Conservation (phyloP, 176 grass and related monocot species). For the Pontederia crassipes region DNA sequence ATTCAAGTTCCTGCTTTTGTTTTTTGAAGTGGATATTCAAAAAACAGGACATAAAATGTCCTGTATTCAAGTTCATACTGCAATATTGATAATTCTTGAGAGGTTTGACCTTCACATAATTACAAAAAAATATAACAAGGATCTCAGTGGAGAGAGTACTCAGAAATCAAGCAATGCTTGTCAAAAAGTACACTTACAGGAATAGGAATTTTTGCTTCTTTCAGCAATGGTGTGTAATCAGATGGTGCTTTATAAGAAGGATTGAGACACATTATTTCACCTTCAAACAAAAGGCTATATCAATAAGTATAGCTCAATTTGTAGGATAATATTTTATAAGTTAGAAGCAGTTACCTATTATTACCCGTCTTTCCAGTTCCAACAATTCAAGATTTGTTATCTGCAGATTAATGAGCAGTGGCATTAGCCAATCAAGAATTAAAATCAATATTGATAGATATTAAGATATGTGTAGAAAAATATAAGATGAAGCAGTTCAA, state of each 20-base stretch:
- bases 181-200: slow-evolving; percentile 36
- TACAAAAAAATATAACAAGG: not conserved
- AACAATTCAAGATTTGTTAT: slow-evolving; percentile 40
- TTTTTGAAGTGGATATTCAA: no score
- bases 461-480: not conserved
- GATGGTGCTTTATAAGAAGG: slow-evolving; percentile 68
- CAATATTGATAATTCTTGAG: no score
- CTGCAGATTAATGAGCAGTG: slow-evolving; percentile 19
- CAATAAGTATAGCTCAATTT: not conserved
- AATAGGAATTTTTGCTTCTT: slow-evolving; percentile 74
- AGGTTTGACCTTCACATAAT: not conserved
- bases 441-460: not conserved
- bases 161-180: slow-evolving; percentile 1
- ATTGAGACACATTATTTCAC: slow-evolving; percentile 72
- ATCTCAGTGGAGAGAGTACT: not conserved
- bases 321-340: slow-evolving; percentile 15
- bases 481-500: not conserved
- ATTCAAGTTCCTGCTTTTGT: no score
- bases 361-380: slow-evolving; percentile 71
- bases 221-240: slow-evolving; percentile 78
- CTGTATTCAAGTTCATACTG: no score
- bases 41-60: no score
- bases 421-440: slow-evolving; percentile 1
- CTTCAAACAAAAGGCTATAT: slow-evolving; percentile 22
- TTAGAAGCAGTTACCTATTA: slow-evolving; percentile 56